Evolutionary conservation across 768 basidiomycete genomes (phyloP).

Genomic region (Paxillus involutus): DNA sequence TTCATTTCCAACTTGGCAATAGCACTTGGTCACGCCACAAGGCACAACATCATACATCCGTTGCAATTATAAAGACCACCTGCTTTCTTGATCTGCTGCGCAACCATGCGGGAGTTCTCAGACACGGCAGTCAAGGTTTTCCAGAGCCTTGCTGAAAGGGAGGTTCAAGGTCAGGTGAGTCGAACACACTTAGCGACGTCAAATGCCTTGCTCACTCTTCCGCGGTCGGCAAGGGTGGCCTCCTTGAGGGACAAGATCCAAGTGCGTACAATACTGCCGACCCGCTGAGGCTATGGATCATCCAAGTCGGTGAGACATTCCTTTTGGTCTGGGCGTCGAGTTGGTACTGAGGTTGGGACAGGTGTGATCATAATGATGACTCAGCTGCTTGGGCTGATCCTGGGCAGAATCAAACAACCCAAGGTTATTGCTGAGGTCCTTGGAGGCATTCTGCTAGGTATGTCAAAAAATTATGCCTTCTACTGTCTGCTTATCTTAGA

Average conservation of each 20-base stretch:
- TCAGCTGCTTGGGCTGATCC: constrained; percentile 64
- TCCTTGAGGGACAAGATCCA: constrained; percentile 79
- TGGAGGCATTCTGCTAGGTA: constrained; percentile 82
- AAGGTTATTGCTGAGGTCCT: constrained; percentile 94
- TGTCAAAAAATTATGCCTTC: constrained; percentile 29
- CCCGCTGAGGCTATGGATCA: constrained; percentile 75
- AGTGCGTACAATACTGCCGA: constrained; percentile 56
- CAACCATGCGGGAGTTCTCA: constrained; percentile 42
- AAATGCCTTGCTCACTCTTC: neutral
- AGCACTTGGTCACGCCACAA: neutral
- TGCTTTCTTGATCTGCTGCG: neutral
- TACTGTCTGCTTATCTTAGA: constrained; percentile 50
- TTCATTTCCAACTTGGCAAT: neutral
- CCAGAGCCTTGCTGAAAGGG: constrained; percentile 17
- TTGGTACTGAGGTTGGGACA: constrained; percentile 22
- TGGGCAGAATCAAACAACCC: constrained; percentile 79
- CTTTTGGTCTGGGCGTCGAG: neutral
- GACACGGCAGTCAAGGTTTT: constrained; percentile 37
- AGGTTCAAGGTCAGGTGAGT: constrained; percentile 29
- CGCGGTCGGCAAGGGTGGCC: constrained; percentile 54
- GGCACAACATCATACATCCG: too few species aligned
- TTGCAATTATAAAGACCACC: neutral
- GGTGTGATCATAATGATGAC: constrained; percentile 81
- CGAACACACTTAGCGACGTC: neutral
- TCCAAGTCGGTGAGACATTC: constrained; percentile 61